These are phyloP conservation scores for Ophiostoma triangulosporum DNA, from an alignment of 2,329 filamentous ascomycete species.

Conservation along the genomic window DNA sequence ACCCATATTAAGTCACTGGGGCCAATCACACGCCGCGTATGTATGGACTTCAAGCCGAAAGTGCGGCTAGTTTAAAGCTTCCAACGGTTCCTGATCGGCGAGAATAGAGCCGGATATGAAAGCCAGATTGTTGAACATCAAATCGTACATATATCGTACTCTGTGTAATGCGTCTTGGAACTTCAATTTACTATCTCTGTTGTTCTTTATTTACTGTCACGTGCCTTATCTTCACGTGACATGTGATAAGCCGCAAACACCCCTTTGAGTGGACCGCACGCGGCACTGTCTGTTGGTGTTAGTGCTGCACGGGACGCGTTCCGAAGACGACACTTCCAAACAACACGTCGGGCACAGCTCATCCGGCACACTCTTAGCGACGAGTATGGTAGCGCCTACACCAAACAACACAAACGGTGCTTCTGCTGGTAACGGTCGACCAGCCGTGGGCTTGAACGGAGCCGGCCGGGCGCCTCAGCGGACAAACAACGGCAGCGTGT, in stretches of 20 bases:
- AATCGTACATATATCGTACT: too few species aligned
- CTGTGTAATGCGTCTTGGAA: too few species aligned
- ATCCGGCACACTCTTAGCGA: not conserved
- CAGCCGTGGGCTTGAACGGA: constrained; percentile 14
- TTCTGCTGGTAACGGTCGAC: constrained; percentile 11
- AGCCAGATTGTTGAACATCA: too few species aligned
- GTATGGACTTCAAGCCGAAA: too few species aligned
- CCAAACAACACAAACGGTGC: constrained; percentile 14
- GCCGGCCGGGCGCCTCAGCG: constrained; percentile 14
- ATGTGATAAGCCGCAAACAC: not conserved
- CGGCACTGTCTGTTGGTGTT: constrained; percentile 1
- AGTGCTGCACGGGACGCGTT: constrained; percentile 6
- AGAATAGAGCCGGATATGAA: too few species aligned
- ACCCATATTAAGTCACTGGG: too few species aligned
- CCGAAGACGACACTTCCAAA: not conserved
- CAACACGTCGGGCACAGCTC: not conserved
- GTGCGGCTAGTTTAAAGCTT: too few species aligned
- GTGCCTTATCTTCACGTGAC: not conserved
- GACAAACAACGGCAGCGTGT: constrained; percentile 14
- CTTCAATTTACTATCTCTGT: too few species aligned
- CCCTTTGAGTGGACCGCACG: constrained; percentile 2
- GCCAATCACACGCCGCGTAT: too few species aligned
- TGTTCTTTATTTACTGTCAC: not conserved
- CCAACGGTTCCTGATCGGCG: too few species aligned
- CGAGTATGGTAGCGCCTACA: not conserved